Evolutionary conservation across 768 basidiomycete genomes (phyloP), one percentile per base, ranked within the genome.

Genomic region (Suillus americanus): DNA sequence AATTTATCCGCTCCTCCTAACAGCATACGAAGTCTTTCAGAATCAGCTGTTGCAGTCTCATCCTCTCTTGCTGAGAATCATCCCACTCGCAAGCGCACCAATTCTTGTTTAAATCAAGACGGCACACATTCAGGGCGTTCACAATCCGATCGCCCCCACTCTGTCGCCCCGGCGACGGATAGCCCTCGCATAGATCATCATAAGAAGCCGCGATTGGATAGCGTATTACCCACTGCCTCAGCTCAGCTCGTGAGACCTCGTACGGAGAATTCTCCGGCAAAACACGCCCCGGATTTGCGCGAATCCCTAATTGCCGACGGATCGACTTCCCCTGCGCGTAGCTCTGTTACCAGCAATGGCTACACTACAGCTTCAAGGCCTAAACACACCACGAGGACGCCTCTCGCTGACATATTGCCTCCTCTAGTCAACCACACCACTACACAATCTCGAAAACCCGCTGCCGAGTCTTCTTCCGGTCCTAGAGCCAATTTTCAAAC

Each of bases 201-300:
- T 30, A 59, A 59, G 57, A 59, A 41, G 38, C 57, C 10, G 25
- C 57, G 57, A 41, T 41, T 59, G 57, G 40, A 28, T 20, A 13
- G 57, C 12, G 6, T 30, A 41, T 41, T 28, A 13, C 18, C 25
- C 6, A 20, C 40, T 41, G 25, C 28, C 28, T 59, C 57, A 6
- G 18, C 40, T 41, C 25, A n/a, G 28, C 57, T 59, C 28, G 9
- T 40, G 18, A 28, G 12, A 41, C 38, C 25, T 41, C 28, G 13
- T 41, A 41, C 40, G 3, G 57, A 18, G 25, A 41, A 30, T 28
- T 30, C 57, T 12, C 57, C 25, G 6, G 40, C 12, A 59, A 28
- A 41, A 41, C 16, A 41, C 20, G 25, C 18, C 12, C 12, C 28
- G 25, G 10, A 41, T 59, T 23, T 41, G 18, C 40, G 28, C 6